Evolutionary conservation across 371 early-diverging fungal species (phyloP).

Genomic region (Mortierella sp.): DNA sequence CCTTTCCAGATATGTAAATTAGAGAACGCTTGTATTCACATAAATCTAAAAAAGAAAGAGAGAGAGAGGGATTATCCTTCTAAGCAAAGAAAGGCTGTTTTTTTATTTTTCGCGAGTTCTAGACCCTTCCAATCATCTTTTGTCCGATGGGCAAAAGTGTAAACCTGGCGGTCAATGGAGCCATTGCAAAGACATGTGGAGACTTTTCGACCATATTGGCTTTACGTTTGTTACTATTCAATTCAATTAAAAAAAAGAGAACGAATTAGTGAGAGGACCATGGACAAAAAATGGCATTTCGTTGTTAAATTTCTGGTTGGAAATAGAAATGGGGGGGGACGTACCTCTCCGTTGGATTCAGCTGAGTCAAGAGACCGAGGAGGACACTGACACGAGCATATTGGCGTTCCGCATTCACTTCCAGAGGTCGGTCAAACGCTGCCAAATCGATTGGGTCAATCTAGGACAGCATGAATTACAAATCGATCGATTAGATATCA

Average conservation of each 20-base stretch:
- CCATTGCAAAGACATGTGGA: constrained; percentile 63
- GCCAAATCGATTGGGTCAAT: constrained; percentile 70
- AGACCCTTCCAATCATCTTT: constrained; percentile 36
- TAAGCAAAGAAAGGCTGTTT: too few species aligned
- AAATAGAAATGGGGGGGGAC: not conserved
- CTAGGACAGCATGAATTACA: constrained; percentile 44
- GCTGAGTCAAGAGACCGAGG: constrained; percentile 59
- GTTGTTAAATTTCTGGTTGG: constrained; percentile 14
- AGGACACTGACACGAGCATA: constrained; percentile 59
- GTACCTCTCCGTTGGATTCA: constrained; percentile 61
- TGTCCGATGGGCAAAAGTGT: constrained; percentile 68
- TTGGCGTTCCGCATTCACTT: constrained; percentile 58
- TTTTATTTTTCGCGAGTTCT: too few species aligned
- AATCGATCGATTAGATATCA: too few species aligned
- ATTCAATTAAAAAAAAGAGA: not conserved
- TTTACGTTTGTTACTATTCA: constrained; percentile 27
- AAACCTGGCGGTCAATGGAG: constrained; percentile 60
- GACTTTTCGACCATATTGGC: constrained; percentile 42
- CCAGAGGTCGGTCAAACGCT: constrained; percentile 58
- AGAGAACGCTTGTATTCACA: too few species aligned
- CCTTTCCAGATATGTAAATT: too few species aligned
- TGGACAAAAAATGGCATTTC: not conserved
- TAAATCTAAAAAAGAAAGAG: too few species aligned
- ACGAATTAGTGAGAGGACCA: not conserved
- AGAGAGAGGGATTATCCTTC: too few species aligned